phyloP scores from a whole-genome alignment of 108 stramenopile species.

The Cylindrotheca fusiformis region DNA sequence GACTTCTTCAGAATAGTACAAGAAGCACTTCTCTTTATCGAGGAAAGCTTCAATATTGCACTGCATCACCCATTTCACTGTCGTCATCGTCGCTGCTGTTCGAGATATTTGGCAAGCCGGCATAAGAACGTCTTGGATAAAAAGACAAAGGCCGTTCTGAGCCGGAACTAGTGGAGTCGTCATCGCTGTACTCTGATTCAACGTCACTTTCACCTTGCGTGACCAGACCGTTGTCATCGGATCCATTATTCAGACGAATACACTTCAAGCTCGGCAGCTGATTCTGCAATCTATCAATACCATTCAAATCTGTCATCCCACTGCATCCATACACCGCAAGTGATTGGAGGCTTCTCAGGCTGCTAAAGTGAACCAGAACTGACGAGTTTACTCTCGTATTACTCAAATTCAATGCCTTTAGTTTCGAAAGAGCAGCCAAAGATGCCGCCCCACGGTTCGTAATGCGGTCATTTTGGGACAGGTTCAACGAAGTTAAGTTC shows the following conservation, averaged over 20 bases:
- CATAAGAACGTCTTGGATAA: not conserved
- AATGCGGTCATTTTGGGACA: slow-evolving; percentile 83
- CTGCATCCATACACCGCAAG: slow-evolving; percentile 75
- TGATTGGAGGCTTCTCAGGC: slow-evolving; percentile 56
- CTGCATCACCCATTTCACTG: slow-evolving; percentile 24
- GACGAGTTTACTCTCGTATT: slow-evolving; percentile 69
- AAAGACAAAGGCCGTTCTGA: not conserved
- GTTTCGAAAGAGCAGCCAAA: slow-evolving; percentile 63
- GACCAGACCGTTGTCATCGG: slow-evolving; percentile 61
- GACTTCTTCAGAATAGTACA: too few relatives aligned
- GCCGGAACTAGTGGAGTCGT: not conserved
- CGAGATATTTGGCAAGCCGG: not conserved
- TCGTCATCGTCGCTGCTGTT: slow-evolving; percentile 16
- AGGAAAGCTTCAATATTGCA: too few relatives aligned
- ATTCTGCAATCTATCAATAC: slow-evolving; percentile 51
- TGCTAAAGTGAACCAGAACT: slow-evolving; percentile 59
- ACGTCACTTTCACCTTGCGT: slow-evolving; percentile 18
- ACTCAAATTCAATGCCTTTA: slow-evolving; percentile 78
- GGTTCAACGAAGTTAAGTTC: slow-evolving; percentile 64
- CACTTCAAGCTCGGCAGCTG: slow-evolving; percentile 72
- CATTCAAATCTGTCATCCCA: slow-evolving; percentile 49
- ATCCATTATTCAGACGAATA: slow-evolving; percentile 52
- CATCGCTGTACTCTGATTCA: slow-evolving; percentile 9
- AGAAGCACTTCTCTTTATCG: too few relatives aligned
- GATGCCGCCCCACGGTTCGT: slow-evolving; percentile 78